These are phyloP conservation scores for Verticillium nonalfalfae DNA, from an alignment of 2,329 filamentous ascomycete species.

Conservation along the genomic window DNA sequence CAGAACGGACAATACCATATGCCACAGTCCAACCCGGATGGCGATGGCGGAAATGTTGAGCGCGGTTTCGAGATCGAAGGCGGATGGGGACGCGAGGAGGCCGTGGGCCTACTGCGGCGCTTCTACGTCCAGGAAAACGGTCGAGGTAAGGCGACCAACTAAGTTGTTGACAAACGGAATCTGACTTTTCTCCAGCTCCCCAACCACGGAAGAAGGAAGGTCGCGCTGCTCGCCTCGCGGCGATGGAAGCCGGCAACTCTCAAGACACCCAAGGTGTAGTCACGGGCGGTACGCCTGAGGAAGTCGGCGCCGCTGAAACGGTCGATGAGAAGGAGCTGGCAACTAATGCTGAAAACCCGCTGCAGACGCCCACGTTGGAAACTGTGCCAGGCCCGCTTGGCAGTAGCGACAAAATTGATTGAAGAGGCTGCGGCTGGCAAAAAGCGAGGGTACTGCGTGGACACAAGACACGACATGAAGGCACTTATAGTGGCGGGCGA, in stretches of 20 bases:
- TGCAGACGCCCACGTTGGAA: not conserved
- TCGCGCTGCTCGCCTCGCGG: slow-evolving; percentile 44
- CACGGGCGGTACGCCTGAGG: not conserved
- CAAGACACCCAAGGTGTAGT: not conserved
- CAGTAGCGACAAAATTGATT: not conserved
- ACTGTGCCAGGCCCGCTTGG: not conserved
- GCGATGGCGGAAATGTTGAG: slow-evolving; percentile 66
- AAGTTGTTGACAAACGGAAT: not conserved
- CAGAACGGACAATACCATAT: not conserved
- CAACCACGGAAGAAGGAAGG: slow-evolving; percentile 50
- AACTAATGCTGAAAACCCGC: not conserved
- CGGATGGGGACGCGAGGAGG: slow-evolving; percentile 84
- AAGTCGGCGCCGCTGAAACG: not conserved
- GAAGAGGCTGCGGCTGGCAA: not conserved
- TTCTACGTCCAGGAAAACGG: slow-evolving; percentile 99
- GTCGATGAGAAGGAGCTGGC: not conserved
- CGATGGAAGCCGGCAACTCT: slow-evolving; percentile 23
- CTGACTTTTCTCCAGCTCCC: slow-evolving; percentile 29
- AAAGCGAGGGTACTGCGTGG: not conserved
- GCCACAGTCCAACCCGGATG: slow-evolving; percentile 20
- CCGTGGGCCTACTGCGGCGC: slow-evolving; percentile 82
- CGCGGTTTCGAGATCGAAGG: slow-evolving; percentile 75
- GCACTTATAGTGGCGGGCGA: not conserved
- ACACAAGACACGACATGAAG: not conserved
- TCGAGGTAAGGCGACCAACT: slow-evolving; percentile 53